These are phyloP conservation scores for Gaertneriomyces sp. DNA, from an alignment of 192 early-diverging fungal species.

Conservation along the genomic window DNA sequence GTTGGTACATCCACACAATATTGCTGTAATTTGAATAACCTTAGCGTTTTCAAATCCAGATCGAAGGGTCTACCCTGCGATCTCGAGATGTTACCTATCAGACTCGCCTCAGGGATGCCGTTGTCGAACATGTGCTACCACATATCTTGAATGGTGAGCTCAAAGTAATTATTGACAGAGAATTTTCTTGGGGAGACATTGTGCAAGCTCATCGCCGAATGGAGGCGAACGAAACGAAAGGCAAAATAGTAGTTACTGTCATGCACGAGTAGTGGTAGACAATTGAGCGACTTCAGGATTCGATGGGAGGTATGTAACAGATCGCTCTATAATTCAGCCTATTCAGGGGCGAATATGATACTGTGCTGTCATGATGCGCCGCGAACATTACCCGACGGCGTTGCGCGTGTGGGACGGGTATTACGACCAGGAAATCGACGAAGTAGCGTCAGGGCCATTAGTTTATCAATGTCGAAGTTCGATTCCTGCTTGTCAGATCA, in stretches of 20 bases:
- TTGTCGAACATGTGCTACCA: conserved; percentile 56
- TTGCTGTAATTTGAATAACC: not conserved
- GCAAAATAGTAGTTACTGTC: conserved; percentile 37
- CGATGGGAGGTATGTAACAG: too few relatives aligned
- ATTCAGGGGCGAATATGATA: too few relatives aligned
- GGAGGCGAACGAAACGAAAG: conserved; percentile 60
- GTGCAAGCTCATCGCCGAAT: conserved; percentile 61
- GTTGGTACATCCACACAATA: conserved; percentile 16
- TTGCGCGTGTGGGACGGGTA: too few relatives aligned
- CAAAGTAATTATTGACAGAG: conserved; percentile 53
- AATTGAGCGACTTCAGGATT: too few relatives aligned
- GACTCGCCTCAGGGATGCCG: conserved; percentile 43
- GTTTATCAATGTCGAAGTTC: too few relatives aligned
- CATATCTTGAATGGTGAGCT: conserved; percentile 41
- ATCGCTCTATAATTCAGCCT: too few relatives aligned
- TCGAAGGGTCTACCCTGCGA: conserved; percentile 70
- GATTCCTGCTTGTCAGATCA: too few relatives aligned
- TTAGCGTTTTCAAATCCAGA: conserved; percentile 15
- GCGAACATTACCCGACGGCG: too few relatives aligned
- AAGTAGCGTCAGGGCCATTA: too few relatives aligned
- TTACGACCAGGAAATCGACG: too few relatives aligned
- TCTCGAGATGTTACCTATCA: conserved; percentile 65
- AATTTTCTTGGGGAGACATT: conserved; percentile 67
- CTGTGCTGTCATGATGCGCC: too few relatives aligned
- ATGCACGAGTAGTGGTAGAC: not conserved